These are phyloP conservation scores for Tulasnella sp. DNA, from an alignment of 768 basidiomycete genomes.

Conservation along the genomic window DNA sequence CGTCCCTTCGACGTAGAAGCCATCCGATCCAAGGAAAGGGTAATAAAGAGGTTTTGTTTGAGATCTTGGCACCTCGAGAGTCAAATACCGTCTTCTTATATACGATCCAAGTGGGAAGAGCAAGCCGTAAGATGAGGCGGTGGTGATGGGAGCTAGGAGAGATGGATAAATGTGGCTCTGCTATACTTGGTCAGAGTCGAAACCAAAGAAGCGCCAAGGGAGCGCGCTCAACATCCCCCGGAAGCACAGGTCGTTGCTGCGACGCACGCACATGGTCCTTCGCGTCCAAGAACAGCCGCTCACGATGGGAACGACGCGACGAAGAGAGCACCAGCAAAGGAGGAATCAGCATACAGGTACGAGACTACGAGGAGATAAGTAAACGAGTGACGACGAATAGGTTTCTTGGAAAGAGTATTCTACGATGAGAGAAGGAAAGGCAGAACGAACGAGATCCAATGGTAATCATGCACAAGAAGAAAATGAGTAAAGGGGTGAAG, in stretches of 20 bases:
- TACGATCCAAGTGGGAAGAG: background rate
- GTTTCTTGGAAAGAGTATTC: background rate
- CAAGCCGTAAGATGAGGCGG: background rate
- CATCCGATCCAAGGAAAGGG: background rate
- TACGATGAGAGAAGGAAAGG: background rate
- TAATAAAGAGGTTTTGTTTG: background rate
- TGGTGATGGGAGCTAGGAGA: background rate
- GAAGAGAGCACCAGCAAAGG: background rate
- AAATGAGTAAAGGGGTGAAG: background rate
- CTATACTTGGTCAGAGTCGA: background rate
- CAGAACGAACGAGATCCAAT: background rate
- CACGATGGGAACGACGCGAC: background rate
- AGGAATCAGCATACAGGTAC: background rate
- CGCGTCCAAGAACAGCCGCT: background rate
- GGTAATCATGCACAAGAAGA: background rate
- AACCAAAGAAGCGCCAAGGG: background rate
- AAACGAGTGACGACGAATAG: background rate
- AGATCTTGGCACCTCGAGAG: background rate
- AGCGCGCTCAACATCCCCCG: background rate
- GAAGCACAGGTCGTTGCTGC: background rate
- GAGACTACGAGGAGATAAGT: background rate
- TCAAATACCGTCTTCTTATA: background rate
- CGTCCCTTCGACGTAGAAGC: background rate
- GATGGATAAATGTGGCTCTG: background rate
- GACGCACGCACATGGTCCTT: background rate